Evolutionary conservation across 208 protist species (phyloP).

Genomic region (Leishmania mexicana): DNA sequence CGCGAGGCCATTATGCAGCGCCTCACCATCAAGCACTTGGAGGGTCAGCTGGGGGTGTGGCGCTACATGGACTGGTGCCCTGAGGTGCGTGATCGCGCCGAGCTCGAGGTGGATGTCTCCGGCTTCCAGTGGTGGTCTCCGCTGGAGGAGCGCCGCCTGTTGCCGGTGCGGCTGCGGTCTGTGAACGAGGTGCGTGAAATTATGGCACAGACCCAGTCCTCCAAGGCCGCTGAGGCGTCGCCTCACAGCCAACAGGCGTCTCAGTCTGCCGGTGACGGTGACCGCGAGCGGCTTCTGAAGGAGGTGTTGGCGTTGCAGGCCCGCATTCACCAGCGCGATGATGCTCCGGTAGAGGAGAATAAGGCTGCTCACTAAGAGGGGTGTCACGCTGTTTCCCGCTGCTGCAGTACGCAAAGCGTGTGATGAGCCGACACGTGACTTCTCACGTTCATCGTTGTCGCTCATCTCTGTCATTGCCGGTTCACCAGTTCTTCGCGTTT

Average conservation of each 20-base stretch:
- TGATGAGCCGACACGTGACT: background rate
- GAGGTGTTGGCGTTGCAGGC: constrained; percentile 91
- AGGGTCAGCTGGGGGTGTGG: constrained; percentile 92
- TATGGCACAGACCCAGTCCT: constrained; percentile 82
- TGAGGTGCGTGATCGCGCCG: constrained; percentile 90
- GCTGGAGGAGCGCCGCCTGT: constrained; percentile 84
- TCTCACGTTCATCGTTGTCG: background rate
- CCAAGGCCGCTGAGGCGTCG: constrained; percentile 68
- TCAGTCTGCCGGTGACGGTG: constrained; percentile 59
- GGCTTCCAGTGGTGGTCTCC: constrained; percentile 91
- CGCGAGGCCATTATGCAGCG: constrained; percentile 93
- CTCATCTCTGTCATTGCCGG: background rate
- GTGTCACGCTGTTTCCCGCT: background rate
- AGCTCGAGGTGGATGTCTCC: constrained; percentile 87
- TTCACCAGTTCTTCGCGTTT: constrained; percentile 5
- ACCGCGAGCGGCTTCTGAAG: constrained; percentile 88
- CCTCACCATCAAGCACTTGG: constrained; percentile 92
- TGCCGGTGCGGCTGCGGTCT: constrained; percentile 84
- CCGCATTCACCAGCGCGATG: constrained; percentile 86
- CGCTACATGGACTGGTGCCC: constrained; percentile 95
- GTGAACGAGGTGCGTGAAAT: constrained; percentile 92
- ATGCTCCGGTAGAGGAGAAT: constrained; percentile 64
- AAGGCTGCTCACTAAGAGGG: constrained; percentile 67
- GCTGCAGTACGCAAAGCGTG: background rate
- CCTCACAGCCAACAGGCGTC: constrained; percentile 47